Base-by-base conservation (phyloP, 176 grass and related monocot genomes). In the Avena eriantha region DNA sequence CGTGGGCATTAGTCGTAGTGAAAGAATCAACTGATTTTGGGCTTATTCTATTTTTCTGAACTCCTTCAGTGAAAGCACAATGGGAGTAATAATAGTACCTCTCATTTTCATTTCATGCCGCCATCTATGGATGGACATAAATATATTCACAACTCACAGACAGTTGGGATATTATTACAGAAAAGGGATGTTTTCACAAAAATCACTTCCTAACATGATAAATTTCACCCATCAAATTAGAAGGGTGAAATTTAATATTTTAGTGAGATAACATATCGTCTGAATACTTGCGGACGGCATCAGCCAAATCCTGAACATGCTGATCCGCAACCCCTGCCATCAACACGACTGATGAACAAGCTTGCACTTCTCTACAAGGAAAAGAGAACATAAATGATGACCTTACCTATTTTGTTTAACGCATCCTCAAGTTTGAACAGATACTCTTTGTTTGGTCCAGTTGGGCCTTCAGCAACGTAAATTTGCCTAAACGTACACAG, bases 361-460 rank as follows among this genome's bases (percentile, higher is more conserved):
- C 6, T 23, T 49, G 2, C 85, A 73, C 3, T 3, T 23, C 0
- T 68, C 3, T 35, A 69, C 29, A 83, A 75, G 14, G 33, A 55
- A 46, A 53, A 14, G 4, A 36, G 76, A 18, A 24, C 1, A 79
- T 21, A 71, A 0, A 5, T 47, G n/a, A 11, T 13, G 48, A 80
- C 39, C 75, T 86, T 76, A 95, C 96, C 96, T 74, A 98, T 84
- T 86, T 94, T 89, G 48, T 90, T 83, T 43, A 98, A 82, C 1
- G 88, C 86, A 26, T 94, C 90, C 80, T 98, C 92, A 2, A 98
- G 90, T 68, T 90, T 93, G 92, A 96, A 96, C 82, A 98, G 8
- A 69, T 98, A 98, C 70, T 96, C 93, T 88, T 65, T 96, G 54
- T 98, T 98, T 63, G 94, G 97, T 94, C 97, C 97, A 68, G 82